These are phyloP conservation scores for Ophiostoma pallidulum DNA, from an alignment of 2,329 filamentous ascomycete genomes.

Conservation along the genomic window DNA sequence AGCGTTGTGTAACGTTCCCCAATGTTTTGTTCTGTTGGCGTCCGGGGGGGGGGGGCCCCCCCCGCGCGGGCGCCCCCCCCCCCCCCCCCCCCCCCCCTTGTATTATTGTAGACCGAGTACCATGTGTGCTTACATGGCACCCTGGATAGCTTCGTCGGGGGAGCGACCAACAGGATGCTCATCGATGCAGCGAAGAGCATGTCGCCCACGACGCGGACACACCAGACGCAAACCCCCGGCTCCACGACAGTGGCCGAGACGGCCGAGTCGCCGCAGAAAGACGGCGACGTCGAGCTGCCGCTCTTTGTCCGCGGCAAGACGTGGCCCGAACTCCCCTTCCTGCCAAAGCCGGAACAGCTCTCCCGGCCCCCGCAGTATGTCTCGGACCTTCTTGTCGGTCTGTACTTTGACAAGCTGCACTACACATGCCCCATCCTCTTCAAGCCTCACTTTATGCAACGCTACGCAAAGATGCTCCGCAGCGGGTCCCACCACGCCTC, in stretches of 20 bases:
- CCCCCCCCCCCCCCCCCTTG: too few species aligned
- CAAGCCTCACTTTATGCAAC: slow-evolving; percentile 21
- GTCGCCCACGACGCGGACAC: slow-evolving; percentile 9
- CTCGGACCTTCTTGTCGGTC: slow-evolving; percentile 20
- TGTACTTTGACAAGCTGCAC: slow-evolving; percentile 24
- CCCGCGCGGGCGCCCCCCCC: too few species aligned
- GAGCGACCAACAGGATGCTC: slow-evolving; percentile 21
- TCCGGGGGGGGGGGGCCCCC: too few species aligned
- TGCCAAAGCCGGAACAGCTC: slow-evolving; percentile 21
- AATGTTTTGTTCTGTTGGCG: too few species aligned
- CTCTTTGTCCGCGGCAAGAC: slow-evolving; percentile 21
- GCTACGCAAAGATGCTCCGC: slow-evolving; percentile 16
- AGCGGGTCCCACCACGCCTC: not conserved
- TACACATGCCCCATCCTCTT: slow-evolving; percentile 22
- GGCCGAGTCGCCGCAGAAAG: not conserved
- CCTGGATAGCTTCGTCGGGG: slow-evolving; percentile 19
- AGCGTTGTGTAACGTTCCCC: too few species aligned
- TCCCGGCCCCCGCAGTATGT: slow-evolving; percentile 21
- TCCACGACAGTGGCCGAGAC: not conserved
- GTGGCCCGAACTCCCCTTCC: slow-evolving; percentile 22
- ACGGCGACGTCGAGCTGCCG: slow-evolving; percentile 19
- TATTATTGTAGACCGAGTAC: too few species aligned
- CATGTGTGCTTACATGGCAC: not conserved
- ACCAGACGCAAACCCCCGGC: not conserved
- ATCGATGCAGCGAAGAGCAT: slow-evolving; percentile 22